A percentile compares a stretch with the other conserved stretches of the same genome.
Conservation (phyloP, 73 alveolate species). For the Paramecium biaurelia region DNA sequence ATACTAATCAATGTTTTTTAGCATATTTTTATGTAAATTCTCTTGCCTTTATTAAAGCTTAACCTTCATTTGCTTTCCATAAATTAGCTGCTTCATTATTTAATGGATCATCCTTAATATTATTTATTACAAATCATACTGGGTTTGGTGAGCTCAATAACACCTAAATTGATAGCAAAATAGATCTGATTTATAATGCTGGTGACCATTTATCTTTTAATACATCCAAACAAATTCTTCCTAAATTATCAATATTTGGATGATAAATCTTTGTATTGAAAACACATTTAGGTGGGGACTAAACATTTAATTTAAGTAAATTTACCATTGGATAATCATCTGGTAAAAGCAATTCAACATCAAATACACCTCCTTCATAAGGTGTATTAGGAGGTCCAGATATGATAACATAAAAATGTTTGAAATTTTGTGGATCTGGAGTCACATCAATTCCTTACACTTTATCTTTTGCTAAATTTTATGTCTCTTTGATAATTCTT, state of each 20-base stretch:
- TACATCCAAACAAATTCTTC: constrained; percentile 93
- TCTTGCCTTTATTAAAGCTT: constrained; percentile 86
- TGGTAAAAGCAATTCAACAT: constrained; percentile 80
- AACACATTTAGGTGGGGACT: constrained; percentile 88
- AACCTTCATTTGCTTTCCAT: constrained; percentile 83
- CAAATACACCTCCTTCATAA: constrained; percentile 85
- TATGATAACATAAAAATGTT: constrained; percentile 57
- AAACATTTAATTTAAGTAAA: not conserved
- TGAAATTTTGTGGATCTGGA: constrained; percentile 58
- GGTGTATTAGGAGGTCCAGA: constrained; percentile 65
- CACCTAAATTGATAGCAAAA: constrained; percentile 83
- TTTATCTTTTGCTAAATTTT: not conserved
- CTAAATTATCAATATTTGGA: constrained; percentile 92
- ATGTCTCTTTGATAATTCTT: constrained; percentile 55
- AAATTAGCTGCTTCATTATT: constrained; percentile 86
- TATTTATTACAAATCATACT: not conserved
- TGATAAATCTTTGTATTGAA: constrained; percentile 94
- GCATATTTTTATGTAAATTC: constrained; percentile 85
- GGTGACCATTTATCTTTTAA: constrained; percentile 95
- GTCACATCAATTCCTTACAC: constrained; percentile 62
- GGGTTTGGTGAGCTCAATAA: constrained; percentile 89
- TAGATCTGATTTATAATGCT: constrained; percentile 92
- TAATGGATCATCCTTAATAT: constrained; percentile 81
- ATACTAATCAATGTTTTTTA: constrained; percentile 18
- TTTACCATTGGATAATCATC: constrained; percentile 93